Base-by-base conservation (phyloP, 2,329 filamentous ascomycete genomes). In the Cladosporium sp. region DNA sequence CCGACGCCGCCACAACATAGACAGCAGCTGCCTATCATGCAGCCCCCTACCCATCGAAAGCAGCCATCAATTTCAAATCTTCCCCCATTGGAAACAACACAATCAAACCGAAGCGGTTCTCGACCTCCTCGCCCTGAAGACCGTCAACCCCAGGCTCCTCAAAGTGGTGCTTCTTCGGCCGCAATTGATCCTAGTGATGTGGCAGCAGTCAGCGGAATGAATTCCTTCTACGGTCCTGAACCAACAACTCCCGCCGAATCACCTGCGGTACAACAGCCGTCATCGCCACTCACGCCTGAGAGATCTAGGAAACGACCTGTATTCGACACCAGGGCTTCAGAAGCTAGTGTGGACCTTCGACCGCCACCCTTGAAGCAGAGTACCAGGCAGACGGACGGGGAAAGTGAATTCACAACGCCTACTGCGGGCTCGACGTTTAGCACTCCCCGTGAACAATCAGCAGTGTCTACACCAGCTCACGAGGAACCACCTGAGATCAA, bases 291-390 rank as follows among this genome's bases (percentile, higher is more conserved):
- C 11, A 74, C 74, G 18, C 72, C 73, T 11, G 71, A 74, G 41
- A 66, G 72, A 58, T 71, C 70, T 34, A 69, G 62, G 18, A 66
- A 67, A 38, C 68, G 72, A 52, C 70, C 68, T 21, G 68, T 64
- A 21, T 64, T 70, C n/a, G 70, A 68, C 15, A 61, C 59, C 10
- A 67, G 66, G 44, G 64, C 65, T 21, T 72, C 68, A 5, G 58
- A 70, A 32, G 67, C 52, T 32, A 71, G 68, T 61, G 60, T 71
- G 24, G 74, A 76, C 44, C 67, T 77, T 7, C 69, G 73, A 24
- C 76, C 75, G 2, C 72, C 75, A 28, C 76, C 74, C 28, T 64
- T 76, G 51, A 72, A 68, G 32, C 68, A 70, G 36, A 49, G 66
- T 14, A 57, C 34, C 30, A 44, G 52, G n/a, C 47, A 62, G n/a